Percentiles rank a stretch among this genome's conserved stretches.
phyloP scores from a whole-genome alignment of 139 green algal genomes.

The Chlamydomonas asymmetrica region DNA sequence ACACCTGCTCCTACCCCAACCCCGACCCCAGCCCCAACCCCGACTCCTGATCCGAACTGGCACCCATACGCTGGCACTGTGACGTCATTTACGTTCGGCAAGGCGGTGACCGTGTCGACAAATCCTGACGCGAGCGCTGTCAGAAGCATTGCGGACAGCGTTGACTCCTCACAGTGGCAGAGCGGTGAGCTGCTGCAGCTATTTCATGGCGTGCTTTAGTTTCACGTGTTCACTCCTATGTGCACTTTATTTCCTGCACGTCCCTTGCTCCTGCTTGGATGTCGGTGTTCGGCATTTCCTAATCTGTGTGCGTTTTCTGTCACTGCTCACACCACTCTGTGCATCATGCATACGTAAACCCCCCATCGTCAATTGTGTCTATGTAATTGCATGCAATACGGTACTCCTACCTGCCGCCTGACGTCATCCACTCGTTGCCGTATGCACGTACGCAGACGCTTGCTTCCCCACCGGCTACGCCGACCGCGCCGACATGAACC shows the following conservation, averaged over 20 bases:
- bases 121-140: not conserved
- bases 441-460: no score
- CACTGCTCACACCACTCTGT: no score
- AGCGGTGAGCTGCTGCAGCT: not conserved
- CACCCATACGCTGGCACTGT: not conserved
- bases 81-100: not conserved
- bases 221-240: not conserved
- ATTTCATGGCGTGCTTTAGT: not conserved
- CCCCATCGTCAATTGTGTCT: no score
- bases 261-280: no score
- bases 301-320: no score
- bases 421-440: no score
- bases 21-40: not conserved
- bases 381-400: no score
- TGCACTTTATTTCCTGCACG: not conserved
- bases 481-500: slow-evolving; percentile 20
- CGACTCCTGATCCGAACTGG: not conserved
- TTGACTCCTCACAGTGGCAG: not conserved
- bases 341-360: no score
- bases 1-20: not conserved
- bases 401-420: no score
- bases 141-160: not conserved
- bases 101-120: no score
- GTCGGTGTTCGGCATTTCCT: no score
- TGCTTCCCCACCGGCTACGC: slow-evolving; percentile 16